Evolutionary conservation across 768 basidiomycete genomes (phyloP).

Genomic region (Auricularia heimuer): DNA sequence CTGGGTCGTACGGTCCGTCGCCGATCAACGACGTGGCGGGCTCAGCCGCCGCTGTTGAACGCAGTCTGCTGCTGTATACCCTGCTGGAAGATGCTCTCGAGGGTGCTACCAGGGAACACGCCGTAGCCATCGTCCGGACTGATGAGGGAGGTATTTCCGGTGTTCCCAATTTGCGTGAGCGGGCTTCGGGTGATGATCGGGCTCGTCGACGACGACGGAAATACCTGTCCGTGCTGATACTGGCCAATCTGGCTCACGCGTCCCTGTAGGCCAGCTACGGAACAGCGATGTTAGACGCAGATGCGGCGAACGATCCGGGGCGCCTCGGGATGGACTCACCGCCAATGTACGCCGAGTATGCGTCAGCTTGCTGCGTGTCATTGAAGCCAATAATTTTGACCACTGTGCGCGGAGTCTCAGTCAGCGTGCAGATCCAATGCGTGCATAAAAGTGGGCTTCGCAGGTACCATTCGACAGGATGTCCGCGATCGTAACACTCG

Average conservation of each 20-base stretch:
- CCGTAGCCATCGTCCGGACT: constrained; percentile 60
- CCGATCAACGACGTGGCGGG: no score
- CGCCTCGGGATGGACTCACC: not conserved
- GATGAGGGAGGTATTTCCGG: constrained; percentile 23
- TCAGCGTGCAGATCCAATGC: constrained; percentile 8
- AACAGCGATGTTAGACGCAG: constrained; percentile 21
- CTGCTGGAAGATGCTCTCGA: not conserved
- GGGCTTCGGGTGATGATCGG: not conserved
- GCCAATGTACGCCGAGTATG: constrained; percentile 37
- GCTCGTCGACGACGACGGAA: not conserved
- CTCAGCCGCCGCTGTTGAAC: not conserved
- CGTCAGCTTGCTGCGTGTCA: constrained; percentile 39
- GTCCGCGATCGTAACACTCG: constrained; percentile 13
- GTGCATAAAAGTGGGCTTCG: not conserved
- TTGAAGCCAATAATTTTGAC: constrained; percentile 40
- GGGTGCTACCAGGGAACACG: not conserved
- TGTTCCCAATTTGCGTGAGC: not conserved
- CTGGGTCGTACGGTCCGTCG: no score
- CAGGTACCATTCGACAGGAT: not conserved
- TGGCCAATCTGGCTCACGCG: constrained; percentile 15
- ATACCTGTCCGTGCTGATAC: constrained; percentile 19
- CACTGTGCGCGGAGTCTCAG: constrained; percentile 7
- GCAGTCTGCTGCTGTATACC: not conserved
- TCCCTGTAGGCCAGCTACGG: constrained; percentile 21
- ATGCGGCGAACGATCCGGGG: no score